Conservation (phyloP, 2,329 filamentous ascomycete genomes). For the Nigrospora osmanthi region DNA sequence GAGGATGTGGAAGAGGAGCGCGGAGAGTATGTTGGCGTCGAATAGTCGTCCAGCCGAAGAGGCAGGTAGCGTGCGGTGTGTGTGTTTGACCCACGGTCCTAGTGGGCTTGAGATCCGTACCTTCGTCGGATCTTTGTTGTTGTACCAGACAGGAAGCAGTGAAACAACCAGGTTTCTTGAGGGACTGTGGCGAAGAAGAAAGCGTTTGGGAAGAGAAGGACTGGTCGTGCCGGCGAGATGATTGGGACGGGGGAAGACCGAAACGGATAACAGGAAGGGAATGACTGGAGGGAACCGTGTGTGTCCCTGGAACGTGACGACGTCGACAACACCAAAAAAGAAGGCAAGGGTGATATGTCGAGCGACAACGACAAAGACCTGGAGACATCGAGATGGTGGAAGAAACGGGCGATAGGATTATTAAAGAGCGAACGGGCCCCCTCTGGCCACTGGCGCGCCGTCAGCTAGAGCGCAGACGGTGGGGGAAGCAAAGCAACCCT, state of each 20-base stretch:
- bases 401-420: too few species aligned
- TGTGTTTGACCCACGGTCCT: too few species aligned
- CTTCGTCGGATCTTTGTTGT: conserved; percentile 1
- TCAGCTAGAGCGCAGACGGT: too few species aligned
- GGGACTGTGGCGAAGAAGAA: conserved; percentile 11
- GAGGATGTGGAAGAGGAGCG: too few species aligned
- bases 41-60: too few species aligned
- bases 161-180: conserved; percentile 25
- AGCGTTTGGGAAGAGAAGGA: conserved; percentile 10
- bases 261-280: too few species aligned
- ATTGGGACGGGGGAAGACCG: conserved; percentile 12
- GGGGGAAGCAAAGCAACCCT: too few species aligned
- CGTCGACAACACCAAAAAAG: background rate
- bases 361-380: background rate
- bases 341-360: background rate
- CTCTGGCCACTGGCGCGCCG: too few species aligned
- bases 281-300: background rate
- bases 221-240: conserved; percentile 4
- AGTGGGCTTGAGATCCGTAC: background rate
- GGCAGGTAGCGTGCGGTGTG: too few species aligned
- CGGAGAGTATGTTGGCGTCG: too few species aligned
- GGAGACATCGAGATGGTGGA: background rate
- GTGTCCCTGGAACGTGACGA: background rate
- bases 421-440: too few species aligned
- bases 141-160: conserved; percentile 18